Evolutionary conservation across 768 basidiomycete genomes (phyloP), one percentile per base, ranked within the genome.

Genomic region (Mycena albidolilacea): DNA sequence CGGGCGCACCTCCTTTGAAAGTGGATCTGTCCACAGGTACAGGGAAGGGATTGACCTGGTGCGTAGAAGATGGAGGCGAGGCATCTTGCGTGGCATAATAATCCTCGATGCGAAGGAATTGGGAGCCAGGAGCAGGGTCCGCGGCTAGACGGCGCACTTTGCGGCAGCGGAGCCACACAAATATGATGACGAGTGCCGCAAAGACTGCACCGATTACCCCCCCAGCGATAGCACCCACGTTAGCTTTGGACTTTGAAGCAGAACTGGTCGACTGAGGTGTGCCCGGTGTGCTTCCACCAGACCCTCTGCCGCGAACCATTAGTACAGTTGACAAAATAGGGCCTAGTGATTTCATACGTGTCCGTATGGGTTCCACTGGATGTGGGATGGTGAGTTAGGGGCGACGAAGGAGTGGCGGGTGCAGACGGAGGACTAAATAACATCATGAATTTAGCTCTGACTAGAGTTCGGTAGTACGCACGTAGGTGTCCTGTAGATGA

Each of bases 91-190:
- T 52, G 2, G 50, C 50, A 21, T 52, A 52, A 52, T 52, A 52
- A 52, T 52, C 50, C 50, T 52, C 50, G 50, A 52, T 52, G 50
- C 50, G 50, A 58, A 58, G 57, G 35, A 58, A 58, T 58, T 14
- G 57, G 35, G 57, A 57, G 55, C 21, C 55, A 57, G 15, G 21
- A 52, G 19, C 50, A 52, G 50, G n/a, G 19, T 52, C 21, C 21
- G 50, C 50, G 50, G 50, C n/a, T 52, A 52, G n/a, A 52, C 50
- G 50, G 50, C 50, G 50, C n/a, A 52, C n/a, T 52, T 52, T 52
- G 50, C 50, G 50, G 50, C 50, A 52, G 50, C 50, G 50, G n/a
- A 52, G 50, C 50, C 50, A 52, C n/a, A 52, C 8, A 52, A 52
- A 52, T n/a, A n/a, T 6, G n/a, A 21, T 21, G n/a, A 52, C 50